Evolutionary conservation across 2,329 filamentous ascomycete species (phyloP).

Genomic region (Helminthosporium solani): DNA sequence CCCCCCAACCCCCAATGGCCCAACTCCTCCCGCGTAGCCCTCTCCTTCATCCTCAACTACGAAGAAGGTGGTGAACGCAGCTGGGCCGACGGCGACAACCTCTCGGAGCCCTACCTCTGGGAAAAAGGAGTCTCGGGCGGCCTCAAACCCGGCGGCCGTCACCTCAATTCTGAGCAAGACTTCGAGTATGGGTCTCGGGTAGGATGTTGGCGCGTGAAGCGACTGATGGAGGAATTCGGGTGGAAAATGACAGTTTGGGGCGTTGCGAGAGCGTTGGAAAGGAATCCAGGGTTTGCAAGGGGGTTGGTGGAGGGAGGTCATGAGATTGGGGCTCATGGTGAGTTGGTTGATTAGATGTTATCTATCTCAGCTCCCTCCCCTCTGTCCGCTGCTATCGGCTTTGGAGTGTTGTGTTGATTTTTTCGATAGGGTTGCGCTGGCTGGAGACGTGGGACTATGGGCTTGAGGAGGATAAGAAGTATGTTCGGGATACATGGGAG

Average conservation of each 20-base stretch:
- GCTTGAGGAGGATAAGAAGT: slow-evolving; percentile 48
- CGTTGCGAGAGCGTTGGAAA: slow-evolving; percentile 50
- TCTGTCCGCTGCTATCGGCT: no score
- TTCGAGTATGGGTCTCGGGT: slow-evolving; percentile 50
- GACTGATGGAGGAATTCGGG: slow-evolving; percentile 48
- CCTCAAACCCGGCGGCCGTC: slow-evolving; percentile 28
- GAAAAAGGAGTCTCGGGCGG: slow-evolving; percentile 33
- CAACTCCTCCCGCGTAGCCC: slow-evolving; percentile 34
- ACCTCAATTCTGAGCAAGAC: slow-evolving; percentile 52
- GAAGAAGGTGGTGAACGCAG: slow-evolving; percentile 23
- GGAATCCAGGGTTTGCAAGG: slow-evolving; percentile 49
- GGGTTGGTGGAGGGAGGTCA: slow-evolving; percentile 51
- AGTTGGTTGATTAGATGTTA: no score
- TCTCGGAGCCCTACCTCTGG: slow-evolving; percentile 38
- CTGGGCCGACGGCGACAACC: slow-evolving; percentile 15
- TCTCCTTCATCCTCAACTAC: slow-evolving; percentile 28
- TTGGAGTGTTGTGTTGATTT: no score
- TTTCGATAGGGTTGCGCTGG: slow-evolving; percentile 52
- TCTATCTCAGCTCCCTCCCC: no score
- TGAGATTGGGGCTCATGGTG: slow-evolving; percentile 51
- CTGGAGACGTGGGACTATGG: slow-evolving; percentile 50
- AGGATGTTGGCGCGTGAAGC: slow-evolving; percentile 51
- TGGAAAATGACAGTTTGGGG: slow-evolving; percentile 54
- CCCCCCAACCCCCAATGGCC: slow-evolving; percentile 25
- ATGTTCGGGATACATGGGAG: slow-evolving; percentile 44